phyloP scores from a whole-genome alignment of 805 yeast genomes.

The Wickerhamomyces canadensis region DNA sequence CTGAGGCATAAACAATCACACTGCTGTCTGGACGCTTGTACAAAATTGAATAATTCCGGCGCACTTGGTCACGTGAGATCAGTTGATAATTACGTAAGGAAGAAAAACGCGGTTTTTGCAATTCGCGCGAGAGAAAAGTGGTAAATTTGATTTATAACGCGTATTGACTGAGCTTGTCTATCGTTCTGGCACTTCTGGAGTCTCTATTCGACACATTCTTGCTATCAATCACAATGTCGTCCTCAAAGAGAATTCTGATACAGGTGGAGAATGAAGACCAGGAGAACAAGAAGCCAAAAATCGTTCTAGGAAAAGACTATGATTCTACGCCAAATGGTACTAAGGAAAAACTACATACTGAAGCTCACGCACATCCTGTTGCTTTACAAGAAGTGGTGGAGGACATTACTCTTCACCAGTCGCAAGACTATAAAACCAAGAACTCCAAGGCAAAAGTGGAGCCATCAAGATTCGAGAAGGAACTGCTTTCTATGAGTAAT shows the following conservation, averaged over 20 bases:
- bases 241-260: constrained; percentile 4
- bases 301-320: constrained; percentile 7
- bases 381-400: constrained; percentile 12
- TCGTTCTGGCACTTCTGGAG: neutral
- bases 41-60: too few species aligned
- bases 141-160: too few species aligned
- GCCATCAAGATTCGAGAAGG: constrained; percentile 48
- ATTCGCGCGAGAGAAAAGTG: too few species aligned
- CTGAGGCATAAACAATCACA: too few species aligned
- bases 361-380: constrained; percentile 25
- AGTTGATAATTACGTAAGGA: too few species aligned
- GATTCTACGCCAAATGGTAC: constrained; percentile 17
- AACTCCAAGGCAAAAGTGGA: constrained; percentile 26
- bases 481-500: constrained; percentile 39
- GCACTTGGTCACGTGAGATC: too few species aligned
- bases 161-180: neutral
- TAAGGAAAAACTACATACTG: constrained; percentile 16
- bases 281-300: constrained; percentile 12
- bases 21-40: too few species aligned
- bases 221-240: neutral
- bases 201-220: neutral
- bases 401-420: constrained; percentile 18
- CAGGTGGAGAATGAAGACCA: constrained; percentile 2
- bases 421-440: constrained; percentile 26
- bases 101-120: too few species aligned